Evolutionary conservation across 345 rosid species (phyloP), one percentile per base, ranked within the genome.

Genomic region (Citrus australasica): DNA sequence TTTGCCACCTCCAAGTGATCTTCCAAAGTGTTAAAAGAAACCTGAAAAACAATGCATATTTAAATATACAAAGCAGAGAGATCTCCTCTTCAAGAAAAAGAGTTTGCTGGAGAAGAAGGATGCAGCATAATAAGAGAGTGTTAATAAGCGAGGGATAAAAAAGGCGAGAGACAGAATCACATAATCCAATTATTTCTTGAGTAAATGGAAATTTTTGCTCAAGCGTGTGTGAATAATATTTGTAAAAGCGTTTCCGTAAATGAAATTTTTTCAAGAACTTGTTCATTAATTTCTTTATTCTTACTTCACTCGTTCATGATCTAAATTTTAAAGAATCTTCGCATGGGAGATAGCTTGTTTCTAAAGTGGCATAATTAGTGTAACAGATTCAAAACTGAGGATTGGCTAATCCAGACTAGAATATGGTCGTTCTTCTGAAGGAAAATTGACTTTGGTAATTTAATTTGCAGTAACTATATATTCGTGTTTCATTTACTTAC

Each of bases 1-100:
- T 76, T 80, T 94, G 67, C 99, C 98, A 53, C 98, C 99, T 71
- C 99, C 99, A 7, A 88, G 80, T 9, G 98, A 96, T 83, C 89
- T 94, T 83, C 99, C 98, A 9, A 94, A 92, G 78, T 96, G 99
- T 79, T 92, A 82, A 79, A 48, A 82, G 32, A 4, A 24, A 8
- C 21, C 61, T 19, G 37, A 68, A 67, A 17, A 67, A 10, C 40
- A 11, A 17, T 56, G 27, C 24, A 28, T 58, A 56, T 24, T 37
- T 76, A 76, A 55, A 24, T 35, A 55, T 56, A 48, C 77, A 0
- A 24, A 67, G 16, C 9, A 69, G 56, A 32, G 38, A 35, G 27
- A 53, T 60, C 59, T 68, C 56, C 30, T 10, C 30, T 46, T 71
- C 55, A 9, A 32, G 56, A 28, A 61, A 28, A 53, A 40, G 61